These are phyloP conservation scores for Backusella westeae DNA, from an alignment of 192 early-diverging fungal species.

Conservation along the genomic window DNA sequence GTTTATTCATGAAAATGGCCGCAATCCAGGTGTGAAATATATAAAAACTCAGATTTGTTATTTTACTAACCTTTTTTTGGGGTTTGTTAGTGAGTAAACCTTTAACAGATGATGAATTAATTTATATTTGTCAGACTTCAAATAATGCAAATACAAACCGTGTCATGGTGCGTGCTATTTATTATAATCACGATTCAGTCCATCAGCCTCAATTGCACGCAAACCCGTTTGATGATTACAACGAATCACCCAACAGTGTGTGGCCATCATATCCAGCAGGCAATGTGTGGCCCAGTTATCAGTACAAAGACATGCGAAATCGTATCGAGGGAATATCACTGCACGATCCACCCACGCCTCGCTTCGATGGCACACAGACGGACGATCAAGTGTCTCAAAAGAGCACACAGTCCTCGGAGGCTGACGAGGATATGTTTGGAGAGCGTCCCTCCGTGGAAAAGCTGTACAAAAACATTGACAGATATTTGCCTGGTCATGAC, in stretches of 20 bases:
- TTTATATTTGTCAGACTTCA: conserved; percentile 25
- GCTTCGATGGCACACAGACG: not conserved
- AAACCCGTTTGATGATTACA: not conserved
- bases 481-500: conserved; percentile 71
- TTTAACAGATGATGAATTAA: conserved; percentile 19
- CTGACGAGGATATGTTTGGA: conserved; percentile 39
- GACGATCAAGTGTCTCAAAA: not conserved
- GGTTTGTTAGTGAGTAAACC: conserved; percentile 6
- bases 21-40: not conserved
- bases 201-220: not conserved
- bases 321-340: not conserved
- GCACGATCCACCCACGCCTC: not conserved
- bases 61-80: not conserved
- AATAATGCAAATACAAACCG: conserved; percentile 20
- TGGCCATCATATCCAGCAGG: not conserved
- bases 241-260: not conserved
- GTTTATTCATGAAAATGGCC: conserved; percentile 14
- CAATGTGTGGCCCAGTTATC: not conserved
- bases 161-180: conserved; percentile 15
- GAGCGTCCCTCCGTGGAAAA: conserved; percentile 63
- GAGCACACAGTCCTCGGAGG: not conserved
- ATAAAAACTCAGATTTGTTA: not conserved
- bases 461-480: conserved; percentile 61
- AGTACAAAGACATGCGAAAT: not conserved
- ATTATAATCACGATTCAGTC: not conserved